Evolutionary conservation across 2,329 filamentous ascomycete genomes (phyloP).

Genomic region (Scedosporium boydii): DNA sequence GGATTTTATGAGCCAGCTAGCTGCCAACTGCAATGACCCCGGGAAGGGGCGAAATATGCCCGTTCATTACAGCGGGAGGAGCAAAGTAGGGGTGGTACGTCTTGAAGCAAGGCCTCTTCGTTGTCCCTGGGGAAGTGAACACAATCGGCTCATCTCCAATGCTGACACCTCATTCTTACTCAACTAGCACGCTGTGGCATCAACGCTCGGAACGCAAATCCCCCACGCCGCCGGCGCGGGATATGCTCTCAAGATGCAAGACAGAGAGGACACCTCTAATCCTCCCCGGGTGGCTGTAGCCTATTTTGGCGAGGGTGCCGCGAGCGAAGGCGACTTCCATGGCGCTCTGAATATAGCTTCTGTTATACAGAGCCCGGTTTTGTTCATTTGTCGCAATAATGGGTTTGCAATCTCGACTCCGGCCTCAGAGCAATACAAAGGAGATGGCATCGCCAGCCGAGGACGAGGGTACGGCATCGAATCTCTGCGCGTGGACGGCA

Average conservation of each 20-base stretch:
- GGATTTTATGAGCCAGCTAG: slow-evolving; percentile 93
- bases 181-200: slow-evolving; percentile 66
- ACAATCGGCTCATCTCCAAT: not conserved
- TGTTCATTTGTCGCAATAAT: slow-evolving; percentile 91
- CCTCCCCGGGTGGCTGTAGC: slow-evolving; percentile 64
- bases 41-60: slow-evolving; percentile 92
- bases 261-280: slow-evolving; percentile 57
- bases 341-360: slow-evolving; percentile 85
- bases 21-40: slow-evolving; percentile 72
- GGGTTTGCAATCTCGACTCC: slow-evolving; percentile 87
- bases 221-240: slow-evolving; percentile 82
- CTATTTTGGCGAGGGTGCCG: slow-evolving; percentile 87
- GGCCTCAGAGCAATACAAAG: slow-evolving; percentile 82
- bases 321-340: slow-evolving; percentile 90
- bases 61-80: slow-evolving; percentile 77
- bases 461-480: slow-evolving; percentile 91
- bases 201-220: slow-evolving; percentile 77
- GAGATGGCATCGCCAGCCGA: slow-evolving; percentile 80
- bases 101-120: not conserved
- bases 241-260: slow-evolving; percentile 78
- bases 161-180: not conserved
- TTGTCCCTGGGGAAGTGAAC: no score
- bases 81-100: slow-evolving; percentile 70
- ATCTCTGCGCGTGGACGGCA: slow-evolving; percentile 86
- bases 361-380: slow-evolving; percentile 73